These are phyloP conservation scores for Phytophthora quininea DNA, from an alignment of 352 stramenopile genomes.

Conservation along the genomic window DNA sequence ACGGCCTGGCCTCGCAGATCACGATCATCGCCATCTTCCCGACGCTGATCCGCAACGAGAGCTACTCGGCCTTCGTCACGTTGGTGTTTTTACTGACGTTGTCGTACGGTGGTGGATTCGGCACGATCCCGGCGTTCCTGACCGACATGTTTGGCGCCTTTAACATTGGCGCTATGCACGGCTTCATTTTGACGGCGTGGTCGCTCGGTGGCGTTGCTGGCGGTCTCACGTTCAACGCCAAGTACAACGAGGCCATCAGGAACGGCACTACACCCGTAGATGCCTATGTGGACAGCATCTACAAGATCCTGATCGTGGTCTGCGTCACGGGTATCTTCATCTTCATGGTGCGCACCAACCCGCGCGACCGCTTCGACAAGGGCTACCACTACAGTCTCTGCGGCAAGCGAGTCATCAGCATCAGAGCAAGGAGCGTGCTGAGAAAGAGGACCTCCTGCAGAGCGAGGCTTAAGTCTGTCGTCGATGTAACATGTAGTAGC, in stretches of 20 bases:
- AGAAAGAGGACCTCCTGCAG: constrained; percentile 28
- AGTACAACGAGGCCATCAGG: constrained; percentile 48
- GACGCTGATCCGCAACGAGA: constrained; percentile 58
- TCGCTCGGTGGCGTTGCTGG: constrained; percentile 74
- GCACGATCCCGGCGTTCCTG: constrained; percentile 76
- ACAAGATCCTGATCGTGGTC: constrained; percentile 78
- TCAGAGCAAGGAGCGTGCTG: constrained; percentile 47
- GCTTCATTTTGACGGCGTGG: constrained; percentile 78
- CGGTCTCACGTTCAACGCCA: constrained; percentile 71
- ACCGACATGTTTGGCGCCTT: constrained; percentile 87
- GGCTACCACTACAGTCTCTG: constrained; percentile 77
- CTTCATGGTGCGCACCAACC: constrained; percentile 78
- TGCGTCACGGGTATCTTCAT: constrained; percentile 62
- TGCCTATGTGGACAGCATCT: constrained; percentile 74
- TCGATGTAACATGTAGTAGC: not conserved
- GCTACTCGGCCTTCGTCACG: constrained; percentile 58
- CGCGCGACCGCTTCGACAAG: constrained; percentile 65
- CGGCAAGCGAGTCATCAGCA: constrained; percentile 66
- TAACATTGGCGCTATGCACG: constrained; percentile 86
- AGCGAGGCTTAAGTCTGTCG: constrained; percentile 17
- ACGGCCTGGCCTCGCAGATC: constrained; percentile 66
- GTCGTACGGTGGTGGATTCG: constrained; percentile 76
- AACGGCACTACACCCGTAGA: constrained; percentile 43
- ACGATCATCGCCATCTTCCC: constrained; percentile 68
- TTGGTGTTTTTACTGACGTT: constrained; percentile 74